Evolutionary conservation across 805 yeast genomes (phyloP), one percentile per base, ranked within the genome.

Genomic region (Jamesozyma lodderae): DNA sequence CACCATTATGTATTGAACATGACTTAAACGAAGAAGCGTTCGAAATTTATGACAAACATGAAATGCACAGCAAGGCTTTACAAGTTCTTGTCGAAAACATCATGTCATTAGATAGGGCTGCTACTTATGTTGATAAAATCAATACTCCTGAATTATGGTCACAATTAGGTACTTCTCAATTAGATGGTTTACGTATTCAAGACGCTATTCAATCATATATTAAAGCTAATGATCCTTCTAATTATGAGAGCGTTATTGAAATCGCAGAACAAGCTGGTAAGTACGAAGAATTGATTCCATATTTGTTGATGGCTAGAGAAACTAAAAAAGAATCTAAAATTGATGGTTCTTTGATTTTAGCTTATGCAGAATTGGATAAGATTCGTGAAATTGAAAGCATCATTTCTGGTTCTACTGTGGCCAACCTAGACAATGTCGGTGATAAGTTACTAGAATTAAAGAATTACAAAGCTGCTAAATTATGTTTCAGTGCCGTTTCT

Each of bases 231-330:
- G 95, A 90, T 60, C 92, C 97, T 42, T 74, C 82, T 37, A 86
- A 92, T 68, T 92, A 70, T 57, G 85, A 78, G 41, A 86, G 83
- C 52, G 96, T 90, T 33, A 90, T 92, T 63, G 97, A 92, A 53
- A 83, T 87, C 52, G 77, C 97, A 34, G 94, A 88, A 57, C 94
- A 84, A 54, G 95, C 96, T 25, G 97, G 96, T 47, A 90, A 88
- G 60, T 94, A 79, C 60, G 96, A 90, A 55, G 97, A 92, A 63
- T 76, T 92, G 50, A 69, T 90, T 51, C 79, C 83, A 47, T 92
- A 75, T 66, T 72, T 92, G 64, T 69, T 73, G 46, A 86, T 87
- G 94, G 96, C 98, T 13, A 81, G 98, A 67, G 76, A 80, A 58
- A 72, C 88, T 15, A 70, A 86, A 57, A 83, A 95, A 57, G 98